Evolutionary conservation across 345 rosid species (phyloP).

Genomic region (Eutrema heterophyllum): DNA sequence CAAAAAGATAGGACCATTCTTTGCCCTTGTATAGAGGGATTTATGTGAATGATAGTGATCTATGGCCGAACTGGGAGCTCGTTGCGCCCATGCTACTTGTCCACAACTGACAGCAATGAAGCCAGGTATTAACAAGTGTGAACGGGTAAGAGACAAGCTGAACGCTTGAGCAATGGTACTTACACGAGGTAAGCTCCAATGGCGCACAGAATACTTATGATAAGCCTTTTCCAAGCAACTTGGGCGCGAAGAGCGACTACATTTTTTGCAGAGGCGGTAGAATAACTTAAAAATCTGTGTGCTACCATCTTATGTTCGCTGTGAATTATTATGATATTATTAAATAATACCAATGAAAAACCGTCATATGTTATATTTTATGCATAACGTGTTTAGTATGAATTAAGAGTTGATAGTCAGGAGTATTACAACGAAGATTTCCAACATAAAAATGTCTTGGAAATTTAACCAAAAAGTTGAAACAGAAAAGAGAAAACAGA

Average conservation of each 20-base stretch:
- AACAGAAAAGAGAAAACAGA: not conserved
- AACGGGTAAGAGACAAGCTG: constrained; percentile 71
- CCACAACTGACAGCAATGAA: constrained; percentile 54
- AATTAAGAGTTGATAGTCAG: too few relatives aligned
- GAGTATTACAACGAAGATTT: too few relatives aligned
- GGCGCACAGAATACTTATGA: constrained; percentile 31
- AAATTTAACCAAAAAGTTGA: not conserved
- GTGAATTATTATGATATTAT: too few relatives aligned
- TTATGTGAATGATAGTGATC: constrained; percentile 46
- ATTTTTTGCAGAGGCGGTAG: constrained; percentile 32
- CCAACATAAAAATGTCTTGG: not conserved
- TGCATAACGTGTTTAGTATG: too few relatives aligned
- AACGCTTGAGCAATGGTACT: constrained; percentile 78
- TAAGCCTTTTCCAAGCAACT: constrained; percentile 62
- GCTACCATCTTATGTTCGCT: too few relatives aligned
- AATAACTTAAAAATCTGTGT: too few relatives aligned
- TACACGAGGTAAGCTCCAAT: constrained; percentile 37
- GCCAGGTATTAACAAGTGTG: constrained; percentile 56
- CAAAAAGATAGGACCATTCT: constrained; percentile 64
- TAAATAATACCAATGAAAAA: too few relatives aligned
- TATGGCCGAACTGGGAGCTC: constrained; percentile 38
- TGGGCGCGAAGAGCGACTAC: constrained; percentile 46
- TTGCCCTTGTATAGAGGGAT: constrained; percentile 63
- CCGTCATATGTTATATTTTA: too few relatives aligned
- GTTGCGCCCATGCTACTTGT: constrained; percentile 43